A percentile compares a stretch with the other conserved stretches of the same genome.
Evolutionary conservation across 176 grass and related monocot species (phyloP).

Genomic region (Lolium rigidum): DNA sequence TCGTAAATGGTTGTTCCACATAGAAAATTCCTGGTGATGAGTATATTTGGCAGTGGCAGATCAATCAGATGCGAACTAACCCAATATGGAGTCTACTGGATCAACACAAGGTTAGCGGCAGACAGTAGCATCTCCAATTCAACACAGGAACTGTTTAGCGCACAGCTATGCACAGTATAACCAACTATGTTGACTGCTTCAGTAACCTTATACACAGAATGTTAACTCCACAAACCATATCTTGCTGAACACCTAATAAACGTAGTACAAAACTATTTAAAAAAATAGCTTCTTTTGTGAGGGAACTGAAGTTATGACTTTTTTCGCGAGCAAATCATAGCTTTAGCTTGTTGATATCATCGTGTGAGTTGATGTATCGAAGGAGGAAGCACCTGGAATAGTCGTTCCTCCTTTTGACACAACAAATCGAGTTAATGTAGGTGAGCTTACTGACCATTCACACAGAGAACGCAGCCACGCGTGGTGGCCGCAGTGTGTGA

Average conservation of each 20-base stretch:
- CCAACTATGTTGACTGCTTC: background rate
- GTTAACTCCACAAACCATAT: background rate
- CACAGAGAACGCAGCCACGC: slow-evolving; percentile 41
- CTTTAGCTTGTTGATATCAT: background rate
- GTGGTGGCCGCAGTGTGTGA: slow-evolving; percentile 45
- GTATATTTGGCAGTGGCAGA: background rate
- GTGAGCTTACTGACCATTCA: slow-evolving; percentile 71
- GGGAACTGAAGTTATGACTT: background rate
- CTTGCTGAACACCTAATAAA: slow-evolving; percentile 27
- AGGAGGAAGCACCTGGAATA: slow-evolving; percentile 17
- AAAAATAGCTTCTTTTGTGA: background rate
- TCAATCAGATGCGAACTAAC: background rate
- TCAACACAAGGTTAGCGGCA: background rate
- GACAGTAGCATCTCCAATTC: background rate
- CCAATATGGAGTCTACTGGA: too few relatives aligned
- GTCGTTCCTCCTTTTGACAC: slow-evolving; percentile 39
- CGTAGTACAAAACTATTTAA: background rate
- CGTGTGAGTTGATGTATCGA: slow-evolving; percentile 45
- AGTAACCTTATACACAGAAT: slow-evolving; percentile 22
- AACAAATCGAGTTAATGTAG: slow-evolving; percentile 50
- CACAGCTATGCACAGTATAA: background rate
- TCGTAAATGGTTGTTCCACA: background rate
- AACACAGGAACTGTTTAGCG: background rate
- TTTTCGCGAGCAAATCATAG: background rate
- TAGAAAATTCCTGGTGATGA: background rate